Percentiles rank a stretch among this genome's conserved stretches.
These are phyloP conservation scores for Malassezia restricta DNA, from an alignment of 1,284 basidiomycete genomes.

Conservation along the genomic window DNA sequence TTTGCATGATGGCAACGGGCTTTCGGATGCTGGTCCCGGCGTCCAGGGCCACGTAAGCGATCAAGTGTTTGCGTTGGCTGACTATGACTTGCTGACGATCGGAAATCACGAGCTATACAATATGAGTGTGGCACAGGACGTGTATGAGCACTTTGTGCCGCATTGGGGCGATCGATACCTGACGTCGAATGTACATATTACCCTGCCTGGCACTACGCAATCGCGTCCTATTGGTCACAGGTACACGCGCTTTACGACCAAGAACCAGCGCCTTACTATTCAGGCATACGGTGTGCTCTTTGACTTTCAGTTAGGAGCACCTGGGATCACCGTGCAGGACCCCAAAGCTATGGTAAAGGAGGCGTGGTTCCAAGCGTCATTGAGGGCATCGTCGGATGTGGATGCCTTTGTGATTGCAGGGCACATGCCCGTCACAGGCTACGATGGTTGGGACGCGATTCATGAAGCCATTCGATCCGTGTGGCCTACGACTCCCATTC, in stretches of 20 bases:
- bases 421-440: slow-evolving; percentile 37
- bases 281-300: slow-evolving; percentile 39
- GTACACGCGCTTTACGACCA: slow-evolving; percentile 28
- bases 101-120: slow-evolving; percentile 82
- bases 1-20: slow-evolving; percentile 42
- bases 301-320: slow-evolving; percentile 33
- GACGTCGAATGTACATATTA: slow-evolving; percentile 33
- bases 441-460: slow-evolving; percentile 31
- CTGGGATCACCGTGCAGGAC: slow-evolving; percentile 27
- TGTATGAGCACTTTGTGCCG: slow-evolving; percentile 66
- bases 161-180: slow-evolving; percentile 26
- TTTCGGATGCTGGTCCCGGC: slow-evolving; percentile 34
- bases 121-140: slow-evolving; percentile 63
- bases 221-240: slow-evolving; percentile 32
- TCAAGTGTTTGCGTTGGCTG: slow-evolving; percentile 54
- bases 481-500: slow-evolving; percentile 35
- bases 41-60: slow-evolving; percentile 38
- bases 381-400: slow-evolving; percentile 19
- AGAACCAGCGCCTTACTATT: slow-evolving; percentile 25
- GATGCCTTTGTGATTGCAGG: slow-evolving; percentile 41
- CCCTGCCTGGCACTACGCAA: slow-evolving; percentile 14
- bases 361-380: slow-evolving; percentile 35
- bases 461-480: slow-evolving; percentile 27
- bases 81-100: slow-evolving; percentile 71
- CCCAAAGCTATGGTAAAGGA: slow-evolving; percentile 37